These are phyloP conservation scores for Colletotrichum destructivum DNA, from an alignment of 2,329 filamentous ascomycete genomes.

Conservation along the genomic window DNA sequence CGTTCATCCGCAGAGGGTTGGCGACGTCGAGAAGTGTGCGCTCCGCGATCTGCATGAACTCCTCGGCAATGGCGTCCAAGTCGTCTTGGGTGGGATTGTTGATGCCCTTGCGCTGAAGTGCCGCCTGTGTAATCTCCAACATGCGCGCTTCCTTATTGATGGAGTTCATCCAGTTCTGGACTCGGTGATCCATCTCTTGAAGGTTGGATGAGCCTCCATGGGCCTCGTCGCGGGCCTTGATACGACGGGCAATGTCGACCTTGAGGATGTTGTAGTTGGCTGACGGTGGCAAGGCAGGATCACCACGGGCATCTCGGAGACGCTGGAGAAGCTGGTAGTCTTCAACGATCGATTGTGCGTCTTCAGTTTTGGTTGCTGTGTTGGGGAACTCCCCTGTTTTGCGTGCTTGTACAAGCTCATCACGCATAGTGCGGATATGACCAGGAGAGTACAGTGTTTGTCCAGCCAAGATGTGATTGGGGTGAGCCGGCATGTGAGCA, in stretches of 20 bases:
- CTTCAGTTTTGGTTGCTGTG: no score
- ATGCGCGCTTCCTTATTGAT: slow-evolving; percentile 36
- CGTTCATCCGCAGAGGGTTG: slow-evolving; percentile 37
- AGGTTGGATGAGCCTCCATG: slow-evolving; percentile 39
- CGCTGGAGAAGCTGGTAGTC: background rate
- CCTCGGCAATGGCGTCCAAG: slow-evolving; percentile 37
- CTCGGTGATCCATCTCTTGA: slow-evolving; percentile 28
- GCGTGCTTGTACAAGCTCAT: background rate
- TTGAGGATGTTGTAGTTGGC: slow-evolving; percentile 46
- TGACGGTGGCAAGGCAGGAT: background rate
- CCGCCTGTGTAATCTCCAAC: slow-evolving; percentile 38
- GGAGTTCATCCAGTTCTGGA: slow-evolving; percentile 38
- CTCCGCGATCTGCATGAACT: slow-evolving; percentile 41
- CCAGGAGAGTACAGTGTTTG: background rate
- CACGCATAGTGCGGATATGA: rapidly evolving
- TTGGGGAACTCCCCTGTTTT: background rate
- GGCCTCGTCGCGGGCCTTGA: slow-evolving; percentile 54
- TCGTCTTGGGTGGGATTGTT: slow-evolving; percentile 38
- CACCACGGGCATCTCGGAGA: rapidly evolving
- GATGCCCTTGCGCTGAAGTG: slow-evolving; percentile 37
- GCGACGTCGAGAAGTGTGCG: slow-evolving; percentile 40
- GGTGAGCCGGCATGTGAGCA: no score
- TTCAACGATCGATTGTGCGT: no score
- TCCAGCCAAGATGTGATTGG: no score
- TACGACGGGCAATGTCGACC: slow-evolving; percentile 53